A percentile compares a stretch with the other conserved stretches of the same genome.
phyloP scores from a whole-genome alignment of 2,329 filamentous ascomycete genomes.

The Colletotrichum sp. region DNA sequence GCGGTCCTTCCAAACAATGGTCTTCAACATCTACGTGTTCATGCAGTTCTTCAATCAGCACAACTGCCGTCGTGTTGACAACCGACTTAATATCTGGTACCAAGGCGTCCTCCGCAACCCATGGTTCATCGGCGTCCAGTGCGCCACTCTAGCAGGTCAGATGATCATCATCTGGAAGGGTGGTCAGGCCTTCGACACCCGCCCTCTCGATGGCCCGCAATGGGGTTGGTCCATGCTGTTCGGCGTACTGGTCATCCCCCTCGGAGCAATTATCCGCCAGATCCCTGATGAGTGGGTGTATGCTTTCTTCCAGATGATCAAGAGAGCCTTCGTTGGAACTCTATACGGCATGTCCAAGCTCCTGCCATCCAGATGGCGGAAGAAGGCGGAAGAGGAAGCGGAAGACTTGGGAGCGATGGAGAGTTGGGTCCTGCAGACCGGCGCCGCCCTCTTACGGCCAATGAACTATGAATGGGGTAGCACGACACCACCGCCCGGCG shows the following conservation, averaged over 20 bases:
- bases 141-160: slow-evolving; percentile 72
- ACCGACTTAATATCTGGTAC: slow-evolving; percentile 79
- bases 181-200: slow-evolving; percentile 69
- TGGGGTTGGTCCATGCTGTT: slow-evolving; percentile 76
- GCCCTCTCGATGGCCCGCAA: slow-evolving; percentile 64
- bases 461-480: slow-evolving; percentile 27
- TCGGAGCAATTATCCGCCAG: slow-evolving; percentile 51
- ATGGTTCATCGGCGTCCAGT: slow-evolving; percentile 75
- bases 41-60: slow-evolving; percentile 91
- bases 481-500: slow-evolving; percentile 11
- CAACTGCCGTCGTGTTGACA: slow-evolving; percentile 83
- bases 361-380: slow-evolving; percentile 20
- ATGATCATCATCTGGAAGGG: slow-evolving; percentile 76
- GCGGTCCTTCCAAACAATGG: slow-evolving; percentile 64
- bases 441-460: slow-evolving; percentile 24
- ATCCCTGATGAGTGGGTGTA: slow-evolving; percentile 48
- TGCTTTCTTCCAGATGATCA: slow-evolving; percentile 26
- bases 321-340: slow-evolving; percentile 29
- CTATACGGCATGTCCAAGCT: slow-evolving; percentile 19
- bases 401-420: slow-evolving; percentile 18
- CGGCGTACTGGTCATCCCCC: slow-evolving; percentile 69
- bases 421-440: slow-evolving; percentile 27
- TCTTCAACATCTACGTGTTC: slow-evolving; percentile 89
- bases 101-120: slow-evolving; percentile 76
- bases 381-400: slow-evolving; percentile 17